Conservation (phyloP, 257 asterid genomes). For the Solanum microdontum region DNA sequence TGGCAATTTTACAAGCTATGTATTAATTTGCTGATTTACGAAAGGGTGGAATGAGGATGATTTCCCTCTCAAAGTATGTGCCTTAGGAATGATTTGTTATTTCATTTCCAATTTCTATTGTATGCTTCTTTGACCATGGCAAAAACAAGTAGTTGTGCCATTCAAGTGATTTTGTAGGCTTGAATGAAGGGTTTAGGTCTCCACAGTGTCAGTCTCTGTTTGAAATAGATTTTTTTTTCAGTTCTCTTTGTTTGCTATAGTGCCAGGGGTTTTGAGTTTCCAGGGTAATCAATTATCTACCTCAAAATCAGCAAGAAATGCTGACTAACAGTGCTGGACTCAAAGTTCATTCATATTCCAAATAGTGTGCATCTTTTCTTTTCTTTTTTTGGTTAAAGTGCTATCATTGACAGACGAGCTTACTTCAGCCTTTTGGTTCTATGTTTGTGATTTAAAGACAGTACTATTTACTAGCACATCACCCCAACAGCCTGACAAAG, state of each 20-base stretch:
- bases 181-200: background rate
- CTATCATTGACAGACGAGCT: background rate
- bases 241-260: background rate
- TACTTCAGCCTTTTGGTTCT: background rate
- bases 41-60: background rate
- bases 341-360: background rate
- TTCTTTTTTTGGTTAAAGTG: background rate
- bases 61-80: background rate
- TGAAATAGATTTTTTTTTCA: background rate
- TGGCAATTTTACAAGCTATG: background rate
- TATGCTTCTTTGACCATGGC: background rate
- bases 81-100: background rate
- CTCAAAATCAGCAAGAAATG: background rate
- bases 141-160: background rate
- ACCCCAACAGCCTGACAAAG: background rate
- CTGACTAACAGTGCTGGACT: background rate
- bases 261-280: background rate
- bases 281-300: background rate
- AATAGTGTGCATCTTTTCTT: background rate
- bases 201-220: background rate
- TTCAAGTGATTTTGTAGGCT: background rate
- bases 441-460: background rate
- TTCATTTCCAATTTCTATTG: background rate
- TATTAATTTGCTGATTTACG: background rate
- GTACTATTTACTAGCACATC: conserved; percentile 2